Evolutionary conservation across 1,284 basidiomycete species (phyloP).

Genomic region (Sanghuangporus sanghuang): DNA sequence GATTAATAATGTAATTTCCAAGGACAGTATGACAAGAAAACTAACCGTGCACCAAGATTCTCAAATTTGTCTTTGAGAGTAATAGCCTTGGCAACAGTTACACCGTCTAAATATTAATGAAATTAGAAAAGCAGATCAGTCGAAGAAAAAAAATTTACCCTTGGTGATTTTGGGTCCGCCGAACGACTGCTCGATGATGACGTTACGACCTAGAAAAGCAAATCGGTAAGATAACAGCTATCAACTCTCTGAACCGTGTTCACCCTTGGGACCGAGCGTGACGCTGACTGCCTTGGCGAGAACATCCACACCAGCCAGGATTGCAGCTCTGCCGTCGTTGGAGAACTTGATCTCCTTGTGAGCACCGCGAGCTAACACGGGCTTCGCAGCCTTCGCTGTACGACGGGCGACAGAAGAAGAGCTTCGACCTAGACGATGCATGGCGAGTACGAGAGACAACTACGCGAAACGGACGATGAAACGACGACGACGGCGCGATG

Average conservation of each 20-base stretch:
- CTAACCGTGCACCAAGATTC: slow-evolving; percentile 95
- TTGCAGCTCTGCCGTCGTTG: slow-evolving; percentile 91
- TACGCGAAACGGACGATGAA: not conserved
- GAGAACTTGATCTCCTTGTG: slow-evolving; percentile 98
- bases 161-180: slow-evolving; percentile 99
- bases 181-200: slow-evolving; percentile 98
- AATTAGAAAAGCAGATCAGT: not conserved
- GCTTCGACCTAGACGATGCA: slow-evolving; percentile 16
- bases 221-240: not conserved
- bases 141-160: slow-evolving; percentile 40
- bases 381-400: slow-evolving; percentile 42
- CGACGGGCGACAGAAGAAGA: slow-evolving; percentile 42
- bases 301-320: slow-evolving; percentile 94
- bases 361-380: slow-evolving; percentile 60
- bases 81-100: slow-evolving; percentile 96
- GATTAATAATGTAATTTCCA: not conserved
- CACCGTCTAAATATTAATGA: slow-evolving; percentile 67
- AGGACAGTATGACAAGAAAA: slow-evolving; percentile 14
- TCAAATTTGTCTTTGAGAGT: slow-evolving; percentile 97
- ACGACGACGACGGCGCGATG: not conserved
- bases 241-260: slow-evolving; percentile 19
- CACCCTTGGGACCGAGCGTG: slow-evolving; percentile 94
- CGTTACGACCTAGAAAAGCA: slow-evolving; percentile 75
- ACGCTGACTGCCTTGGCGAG: slow-evolving; percentile 94
- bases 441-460: not conserved